These are phyloP conservation scores for Agaricus bisporus DNA, from an alignment of 768 basidiomycete species.

Conservation along the genomic window DNA sequence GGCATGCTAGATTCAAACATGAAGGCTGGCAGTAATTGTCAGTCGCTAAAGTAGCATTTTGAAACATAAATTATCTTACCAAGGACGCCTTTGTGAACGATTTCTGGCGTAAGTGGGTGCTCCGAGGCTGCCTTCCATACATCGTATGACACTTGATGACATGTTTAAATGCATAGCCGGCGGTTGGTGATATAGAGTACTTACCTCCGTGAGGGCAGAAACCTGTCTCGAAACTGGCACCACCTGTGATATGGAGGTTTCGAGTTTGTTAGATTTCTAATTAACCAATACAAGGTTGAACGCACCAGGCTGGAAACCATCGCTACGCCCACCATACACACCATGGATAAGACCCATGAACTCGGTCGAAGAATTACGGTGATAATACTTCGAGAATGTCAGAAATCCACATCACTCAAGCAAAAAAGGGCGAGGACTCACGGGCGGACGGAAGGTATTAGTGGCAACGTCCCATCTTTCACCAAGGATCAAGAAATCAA, in stretches of 20 bases:
- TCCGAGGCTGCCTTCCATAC: constrained; percentile 55
- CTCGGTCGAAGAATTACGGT: constrained; percentile 56
- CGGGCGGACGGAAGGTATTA: constrained; percentile 56
- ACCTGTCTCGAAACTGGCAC: constrained; percentile 56
- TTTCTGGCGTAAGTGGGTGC: constrained; percentile 41
- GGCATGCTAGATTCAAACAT: constrained; percentile 64
- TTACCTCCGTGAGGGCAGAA: constrained; percentile 61
- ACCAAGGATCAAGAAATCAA: constrained; percentile 61
- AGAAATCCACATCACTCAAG: background rate
- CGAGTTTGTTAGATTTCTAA: background rate
- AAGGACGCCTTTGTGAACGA: constrained; percentile 47
- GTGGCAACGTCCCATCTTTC: constrained; percentile 59
- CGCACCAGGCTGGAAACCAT: constrained; percentile 52
- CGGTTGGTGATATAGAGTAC: constrained; percentile 6
- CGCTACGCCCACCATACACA: constrained; percentile 57
- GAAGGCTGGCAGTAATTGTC: constrained; percentile 28
- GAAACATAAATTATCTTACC: constrained; percentile 25
- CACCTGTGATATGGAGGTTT: constrained; percentile 20
- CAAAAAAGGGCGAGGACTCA: constrained; percentile 18
- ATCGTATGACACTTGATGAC: constrained; percentile 46
- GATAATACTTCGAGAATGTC: constrained; percentile 42
- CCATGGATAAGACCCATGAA: constrained; percentile 63
- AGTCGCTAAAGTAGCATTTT: background rate
- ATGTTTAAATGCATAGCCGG: background rate
- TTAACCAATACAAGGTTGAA: background rate